Evolutionary conservation across 2,329 filamentous ascomycete species (phyloP).

Genomic region (Fusarium bactridioides): DNA sequence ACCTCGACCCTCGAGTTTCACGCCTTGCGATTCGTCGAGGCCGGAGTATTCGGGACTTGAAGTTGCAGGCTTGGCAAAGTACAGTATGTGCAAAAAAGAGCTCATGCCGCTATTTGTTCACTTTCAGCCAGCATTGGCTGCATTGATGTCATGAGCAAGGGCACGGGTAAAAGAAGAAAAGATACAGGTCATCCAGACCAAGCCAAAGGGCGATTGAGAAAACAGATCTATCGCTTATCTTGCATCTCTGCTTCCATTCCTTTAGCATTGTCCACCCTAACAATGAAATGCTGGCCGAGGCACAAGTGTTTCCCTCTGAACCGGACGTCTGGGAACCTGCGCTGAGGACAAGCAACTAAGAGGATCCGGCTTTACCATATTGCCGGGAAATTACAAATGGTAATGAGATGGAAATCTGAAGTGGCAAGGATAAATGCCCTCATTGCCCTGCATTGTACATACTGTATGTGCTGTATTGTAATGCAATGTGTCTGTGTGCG

Average conservation of each 20-base stretch:
- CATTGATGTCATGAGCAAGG: neutral
- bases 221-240: neutral
- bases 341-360: neutral
- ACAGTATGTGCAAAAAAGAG: neutral
- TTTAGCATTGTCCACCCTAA: neutral
- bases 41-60: conserved; percentile 3
- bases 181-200: neutral
- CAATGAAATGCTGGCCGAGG: neutral
- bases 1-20: conserved; percentile 7
- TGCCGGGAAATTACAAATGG: conserved; percentile 14
- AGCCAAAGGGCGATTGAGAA: neutral
- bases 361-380: conserved; percentile 3
- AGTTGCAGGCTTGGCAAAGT: conserved; percentile 15
- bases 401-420: neutral
- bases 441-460: neutral
- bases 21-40: conserved; percentile 8
- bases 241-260: neutral
- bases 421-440: neutral
- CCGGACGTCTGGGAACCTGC: neutral
- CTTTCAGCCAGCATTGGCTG: neutral
- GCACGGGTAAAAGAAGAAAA: conserved; percentile 3
- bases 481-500: neutral
- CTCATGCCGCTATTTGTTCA: neutral
- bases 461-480: too few species aligned
- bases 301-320: conserved; percentile 1